These are phyloP conservation scores for Arachnomyces sp. DNA, from an alignment of 2,329 filamentous ascomycete genomes.

Conservation along the genomic window DNA sequence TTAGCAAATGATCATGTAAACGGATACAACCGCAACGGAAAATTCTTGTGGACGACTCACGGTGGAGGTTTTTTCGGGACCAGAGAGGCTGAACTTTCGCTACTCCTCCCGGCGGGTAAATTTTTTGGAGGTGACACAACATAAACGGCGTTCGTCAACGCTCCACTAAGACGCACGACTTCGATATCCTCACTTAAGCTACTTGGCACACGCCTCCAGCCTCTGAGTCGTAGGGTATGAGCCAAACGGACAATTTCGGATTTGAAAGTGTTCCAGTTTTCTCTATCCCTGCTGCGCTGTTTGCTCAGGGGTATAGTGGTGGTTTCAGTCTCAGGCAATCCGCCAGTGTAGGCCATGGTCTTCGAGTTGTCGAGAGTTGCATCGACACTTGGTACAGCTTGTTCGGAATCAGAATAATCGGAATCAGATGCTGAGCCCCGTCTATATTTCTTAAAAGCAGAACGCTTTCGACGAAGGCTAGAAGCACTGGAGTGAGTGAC, in stretches of 20 bases:
- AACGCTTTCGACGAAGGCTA: slow-evolving; percentile 28
- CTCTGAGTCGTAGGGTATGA: slow-evolving; percentile 82
- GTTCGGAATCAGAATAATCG: slow-evolving; percentile 72
- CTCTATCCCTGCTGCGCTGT: slow-evolving; percentile 56
- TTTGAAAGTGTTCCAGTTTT: slow-evolving; percentile 81
- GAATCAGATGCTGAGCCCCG: slow-evolving; percentile 66
- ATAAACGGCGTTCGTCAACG: slow-evolving; percentile 93
- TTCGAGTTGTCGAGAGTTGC: slow-evolving; percentile 82
- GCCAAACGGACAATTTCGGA: slow-evolving; percentile 81
- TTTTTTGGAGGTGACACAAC: slow-evolving; percentile 75
- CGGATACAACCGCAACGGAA: background rate
- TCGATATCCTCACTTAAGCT: slow-evolving; percentile 35
- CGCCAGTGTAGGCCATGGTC: slow-evolving; percentile 67
- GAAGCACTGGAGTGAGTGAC: slow-evolving; percentile 15
- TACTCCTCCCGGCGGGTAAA: slow-evolving; percentile 38
- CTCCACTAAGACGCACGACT: slow-evolving; percentile 59
- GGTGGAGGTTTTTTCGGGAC: slow-evolving; percentile 43
- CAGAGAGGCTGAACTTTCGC: slow-evolving; percentile 30
- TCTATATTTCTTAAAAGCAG: slow-evolving; percentile 24
- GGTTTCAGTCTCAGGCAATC: slow-evolving; percentile 38
- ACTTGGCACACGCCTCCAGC: slow-evolving; percentile 73
- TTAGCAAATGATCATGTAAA: background rate
- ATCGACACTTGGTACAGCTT: slow-evolving; percentile 76
- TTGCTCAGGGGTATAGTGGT: slow-evolving; percentile 29
- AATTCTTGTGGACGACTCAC: slow-evolving; percentile 34